These are phyloP conservation scores for Yueomyces sp. DNA, from an alignment of 1,139 yeast species.

Conservation along the genomic window DNA sequence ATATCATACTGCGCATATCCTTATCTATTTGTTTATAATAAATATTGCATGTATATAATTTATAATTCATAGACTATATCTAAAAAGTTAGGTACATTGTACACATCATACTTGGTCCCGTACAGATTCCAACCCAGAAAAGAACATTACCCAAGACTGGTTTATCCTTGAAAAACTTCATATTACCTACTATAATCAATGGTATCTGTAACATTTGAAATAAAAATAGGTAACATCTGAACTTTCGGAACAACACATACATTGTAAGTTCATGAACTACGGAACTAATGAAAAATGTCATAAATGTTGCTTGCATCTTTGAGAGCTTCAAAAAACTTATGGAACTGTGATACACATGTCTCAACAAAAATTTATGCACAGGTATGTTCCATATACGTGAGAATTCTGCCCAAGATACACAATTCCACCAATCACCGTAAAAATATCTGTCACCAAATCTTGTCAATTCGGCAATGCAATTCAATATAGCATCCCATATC, in stretches of 20 bases:
- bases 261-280: conserved; percentile 83
- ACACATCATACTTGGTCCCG: conserved; percentile 85
- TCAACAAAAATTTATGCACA: conserved; percentile 76
- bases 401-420: conserved; percentile 86
- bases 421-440: conserved; percentile 97
- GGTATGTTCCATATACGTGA: conserved; percentile 93
- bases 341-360: conserved; percentile 91
- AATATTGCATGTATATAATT: neutral
- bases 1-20: neutral
- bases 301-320: conserved; percentile 55
- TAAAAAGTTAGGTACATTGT: conserved; percentile 70
- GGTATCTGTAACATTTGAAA: conserved; percentile 75
- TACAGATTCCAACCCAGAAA: conserved; percentile 86
- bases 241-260: conserved; percentile 71
- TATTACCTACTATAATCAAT: conserved; percentile 40
- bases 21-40: neutral
- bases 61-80: neutral
- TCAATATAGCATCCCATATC: conserved; percentile 89
- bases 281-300: conserved; percentile 75
- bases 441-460: conserved; percentile 81
- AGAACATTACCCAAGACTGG: conserved; percentile 63
- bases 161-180: conserved; percentile 38
- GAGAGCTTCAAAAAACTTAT: conserved; percentile 63
- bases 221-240: conserved; percentile 67
- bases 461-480: conserved; percentile 79